A percentile compares a stretch with the other conserved stretches of the same genome.
These are phyloP conservation scores for Eimeria mitis DNA, from an alignment of 169 alveolate genomes.

Conservation along the genomic window DNA sequence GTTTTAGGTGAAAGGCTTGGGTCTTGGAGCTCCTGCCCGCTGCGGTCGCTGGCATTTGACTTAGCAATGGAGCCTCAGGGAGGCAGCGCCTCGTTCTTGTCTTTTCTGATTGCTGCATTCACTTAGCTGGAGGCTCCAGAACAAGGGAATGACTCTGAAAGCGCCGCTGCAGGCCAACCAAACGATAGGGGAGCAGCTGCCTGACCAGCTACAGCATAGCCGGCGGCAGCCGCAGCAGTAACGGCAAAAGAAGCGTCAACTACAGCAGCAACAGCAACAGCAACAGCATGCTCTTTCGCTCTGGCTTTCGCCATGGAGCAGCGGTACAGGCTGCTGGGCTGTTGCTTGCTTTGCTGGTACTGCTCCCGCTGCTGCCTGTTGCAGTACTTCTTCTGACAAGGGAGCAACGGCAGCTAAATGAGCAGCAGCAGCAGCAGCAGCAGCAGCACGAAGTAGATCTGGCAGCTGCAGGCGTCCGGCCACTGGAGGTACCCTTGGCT, in stretches of 20 bases:
- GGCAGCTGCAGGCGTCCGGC: conserved; percentile 66
- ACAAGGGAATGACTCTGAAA: conserved; percentile 28
- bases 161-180: not conserved
- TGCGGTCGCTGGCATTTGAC: conserved; percentile 17
- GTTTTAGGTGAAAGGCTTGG: not conserved
- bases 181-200: conserved; percentile 29
- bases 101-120: not conserved
- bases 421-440: conserved; percentile 72
- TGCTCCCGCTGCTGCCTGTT: conserved; percentile 74
- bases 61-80: conserved; percentile 45
- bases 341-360: conserved; percentile 55
- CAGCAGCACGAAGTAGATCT: conserved; percentile 56
- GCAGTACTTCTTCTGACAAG: conserved; percentile 68
- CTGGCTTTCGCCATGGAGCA: conserved; percentile 79
- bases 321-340: conserved; percentile 78
- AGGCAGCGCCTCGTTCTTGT: not conserved
- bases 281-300: conserved; percentile 76
- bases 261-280: conserved; percentile 38
- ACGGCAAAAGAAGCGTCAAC: not conserved
- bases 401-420: conserved; percentile 65
- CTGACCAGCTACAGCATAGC: not conserved
- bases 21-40: not conserved
- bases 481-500: conserved; percentile 62
- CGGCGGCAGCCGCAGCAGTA: not conserved
- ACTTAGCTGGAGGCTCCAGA: not conserved